A percentile compares a stretch with the other conserved stretches of the same genome.
phyloP scores from a whole-genome alignment of 2,329 filamentous ascomycete species.

The Talaromyces verruculosus region DNA sequence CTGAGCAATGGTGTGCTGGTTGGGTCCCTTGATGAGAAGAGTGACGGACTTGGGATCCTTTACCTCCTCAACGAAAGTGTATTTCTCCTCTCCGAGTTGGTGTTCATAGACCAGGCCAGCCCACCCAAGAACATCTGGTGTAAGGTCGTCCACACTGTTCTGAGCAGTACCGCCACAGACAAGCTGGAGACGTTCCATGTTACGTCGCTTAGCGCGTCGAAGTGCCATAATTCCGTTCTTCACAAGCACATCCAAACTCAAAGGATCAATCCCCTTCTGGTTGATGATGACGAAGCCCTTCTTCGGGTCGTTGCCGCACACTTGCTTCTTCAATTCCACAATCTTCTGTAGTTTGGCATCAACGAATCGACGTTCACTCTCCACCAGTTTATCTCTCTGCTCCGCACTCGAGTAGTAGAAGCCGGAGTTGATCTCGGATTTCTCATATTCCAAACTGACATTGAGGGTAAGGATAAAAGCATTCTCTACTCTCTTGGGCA shows the following conservation, averaged over 20 bases:
- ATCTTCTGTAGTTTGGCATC: slow-evolving; percentile 97
- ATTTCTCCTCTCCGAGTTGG: slow-evolving; percentile 97
- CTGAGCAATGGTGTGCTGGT: slow-evolving; percentile 93
- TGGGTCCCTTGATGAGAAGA: slow-evolving; percentile 95
- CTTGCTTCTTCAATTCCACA: slow-evolving; percentile 95
- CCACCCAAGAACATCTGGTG: slow-evolving; percentile 87
- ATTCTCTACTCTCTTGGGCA: slow-evolving; percentile 95
- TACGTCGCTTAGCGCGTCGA: slow-evolving; percentile 91
- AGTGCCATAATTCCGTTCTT: slow-evolving; percentile 98
- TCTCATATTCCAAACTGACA: slow-evolving; percentile 96
- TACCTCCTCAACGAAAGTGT: slow-evolving; percentile 96
- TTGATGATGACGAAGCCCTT: slow-evolving; percentile 98
- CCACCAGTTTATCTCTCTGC: slow-evolving; percentile 95
- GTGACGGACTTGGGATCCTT: slow-evolving; percentile 99
- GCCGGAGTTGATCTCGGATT: slow-evolving; percentile 97
- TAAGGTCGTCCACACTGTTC: slow-evolving; percentile 93
- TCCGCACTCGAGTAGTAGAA: slow-evolving; percentile 99
- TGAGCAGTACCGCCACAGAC: slow-evolving; percentile 88
- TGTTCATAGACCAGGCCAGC: slow-evolving; percentile 96
- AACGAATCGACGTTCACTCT: slow-evolving; percentile 93
- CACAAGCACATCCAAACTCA: slow-evolving; percentile 91
- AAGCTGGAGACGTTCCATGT: slow-evolving; percentile 97
- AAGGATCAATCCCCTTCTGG: slow-evolving; percentile 97
- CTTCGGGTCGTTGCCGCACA: slow-evolving; percentile 87
- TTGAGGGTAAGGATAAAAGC: slow-evolving; percentile 94